These are phyloP conservation scores for Cantharellus cinnabarinus DNA, from an alignment of 768 basidiomycete genomes.

Conservation along the genomic window DNA sequence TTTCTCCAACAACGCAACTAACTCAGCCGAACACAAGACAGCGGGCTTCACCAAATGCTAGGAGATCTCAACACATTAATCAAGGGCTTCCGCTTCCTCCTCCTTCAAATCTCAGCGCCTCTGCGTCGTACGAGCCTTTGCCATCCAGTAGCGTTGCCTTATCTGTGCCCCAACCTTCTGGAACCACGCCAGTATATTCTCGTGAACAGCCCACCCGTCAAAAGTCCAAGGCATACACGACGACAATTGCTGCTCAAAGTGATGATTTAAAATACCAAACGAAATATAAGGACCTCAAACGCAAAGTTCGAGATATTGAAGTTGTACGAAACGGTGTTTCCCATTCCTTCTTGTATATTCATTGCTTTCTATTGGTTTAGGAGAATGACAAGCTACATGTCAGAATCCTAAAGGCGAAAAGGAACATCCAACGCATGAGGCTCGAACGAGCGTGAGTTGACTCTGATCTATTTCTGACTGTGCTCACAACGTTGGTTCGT, in stretches of 20 bases:
- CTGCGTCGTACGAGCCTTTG: too few relatives aligned
- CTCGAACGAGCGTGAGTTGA: slow-evolving; percentile 8
- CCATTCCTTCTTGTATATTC: neutral
- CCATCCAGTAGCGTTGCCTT: too few relatives aligned
- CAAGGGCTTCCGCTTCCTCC: neutral
- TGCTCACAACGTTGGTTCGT: neutral
- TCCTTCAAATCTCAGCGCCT: too few relatives aligned
- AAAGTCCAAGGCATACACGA: slow-evolving; percentile 3
- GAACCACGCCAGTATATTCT: neutral
- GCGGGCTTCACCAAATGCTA: neutral
- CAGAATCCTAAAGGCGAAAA: slow-evolving; percentile 9
- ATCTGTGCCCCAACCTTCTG: neutral
- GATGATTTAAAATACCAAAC: slow-evolving; percentile 8
- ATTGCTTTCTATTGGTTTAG: neutral
- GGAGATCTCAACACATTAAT: neutral
- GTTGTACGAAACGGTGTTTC: neutral
- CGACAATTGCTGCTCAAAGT: neutral
- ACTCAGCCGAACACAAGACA: neutral
- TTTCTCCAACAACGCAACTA: neutral
- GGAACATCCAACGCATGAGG: slow-evolving; percentile 7
- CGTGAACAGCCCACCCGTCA: neutral
- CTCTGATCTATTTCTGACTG: neutral
- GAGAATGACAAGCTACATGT: slow-evolving; percentile 9
- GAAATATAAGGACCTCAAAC: slow-evolving; percentile 9
- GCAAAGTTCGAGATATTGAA: slow-evolving; percentile 9